phyloP scores from a whole-genome alignment of 257 asterid species.

The Paraleonurus japonicus region DNA sequence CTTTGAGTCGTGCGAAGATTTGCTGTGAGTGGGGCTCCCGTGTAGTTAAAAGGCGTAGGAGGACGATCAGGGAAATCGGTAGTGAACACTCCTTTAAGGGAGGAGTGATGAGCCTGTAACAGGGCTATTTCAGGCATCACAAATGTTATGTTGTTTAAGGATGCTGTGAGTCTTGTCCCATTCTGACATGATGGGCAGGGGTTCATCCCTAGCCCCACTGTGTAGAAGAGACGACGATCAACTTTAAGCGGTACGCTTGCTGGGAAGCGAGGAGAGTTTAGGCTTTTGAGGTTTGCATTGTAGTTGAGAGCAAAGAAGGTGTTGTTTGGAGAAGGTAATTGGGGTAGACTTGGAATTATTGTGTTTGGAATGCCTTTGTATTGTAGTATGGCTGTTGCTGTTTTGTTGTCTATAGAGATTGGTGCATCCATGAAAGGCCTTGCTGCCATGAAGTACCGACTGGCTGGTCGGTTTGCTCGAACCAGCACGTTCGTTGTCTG shows the following conservation, averaged over 20 bases:
- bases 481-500: constrained; percentile 51
- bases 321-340: constrained; percentile 44
- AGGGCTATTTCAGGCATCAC: constrained; percentile 39
- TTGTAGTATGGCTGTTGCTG: constrained; percentile 54
- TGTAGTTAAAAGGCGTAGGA: constrained; percentile 33
- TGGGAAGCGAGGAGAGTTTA: constrained; percentile 41
- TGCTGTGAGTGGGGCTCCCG: constrained; percentile 40
- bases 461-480: constrained; percentile 37
- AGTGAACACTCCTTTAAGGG: constrained; percentile 32
- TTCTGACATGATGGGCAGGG: constrained; percentile 49
- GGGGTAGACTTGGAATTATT: constrained; percentile 33
- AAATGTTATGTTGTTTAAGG: constrained; percentile 41
- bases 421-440: constrained; percentile 56
- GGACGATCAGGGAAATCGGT: constrained; percentile 39
- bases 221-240: constrained; percentile 45
- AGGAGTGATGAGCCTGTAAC: constrained; percentile 26
- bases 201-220: constrained; percentile 51
- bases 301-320: constrained; percentile 39
- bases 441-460: constrained; percentile 40
- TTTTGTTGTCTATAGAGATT: constrained; percentile 49
- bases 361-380: constrained; percentile 45
- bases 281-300: constrained; percentile 41
- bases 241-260: constrained; percentile 56
- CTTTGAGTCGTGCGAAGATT: constrained; percentile 30
- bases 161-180: constrained; percentile 35